Evolutionary conservation across 148 eudicot genomes (phyloP), one percentile per base, ranked within the genome.

Genomic region (Polygonum aviculare): DNA sequence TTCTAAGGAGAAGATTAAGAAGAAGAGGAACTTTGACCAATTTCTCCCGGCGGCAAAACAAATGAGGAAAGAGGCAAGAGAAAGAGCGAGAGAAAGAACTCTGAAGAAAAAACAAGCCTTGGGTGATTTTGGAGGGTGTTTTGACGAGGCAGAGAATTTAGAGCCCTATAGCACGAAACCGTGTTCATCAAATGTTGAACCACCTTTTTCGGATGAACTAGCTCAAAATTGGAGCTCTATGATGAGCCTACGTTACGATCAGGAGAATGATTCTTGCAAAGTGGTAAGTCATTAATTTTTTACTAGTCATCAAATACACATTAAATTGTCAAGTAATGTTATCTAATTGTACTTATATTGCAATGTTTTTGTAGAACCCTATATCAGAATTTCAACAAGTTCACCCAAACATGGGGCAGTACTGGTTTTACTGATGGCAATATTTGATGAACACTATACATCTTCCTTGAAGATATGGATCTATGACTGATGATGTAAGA

Each of bases 11-110:
- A 77, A 80, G 40, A 2, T 39, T 14, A 76, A 36, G 55, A 26
- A 45, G 39, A 69, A 52, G 10, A 73, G 54, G 75, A 48, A 14
- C 18, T 49, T 7, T 7, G 51, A 41, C 21, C 10, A 21, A 6
- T 31, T 31, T 12, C 4, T 38, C 59, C 59, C 75, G 22, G 78
- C 77, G n/a, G 78, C 79, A 39, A 88, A 78, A 77, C 86, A 88
- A 50, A 78, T 80, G 63, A 83, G 87, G 76, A 76, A 55, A 22
- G 86, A 86, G 76, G 91, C 91, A 78, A 88, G 86, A 70, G 80
- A 75, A 52, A 83, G 89, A 69, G 83, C 88, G 6, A 36, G 77
- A 49, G 87, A 86, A 74, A 86, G 79, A 76, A 76, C 44, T 41
- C 49, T 26, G 48, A 63, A 67, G 44, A 67, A 67, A 16, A 67